phyloP scores from a whole-genome alignment of 306 rosid genomes.

The Macrotyloma uniflorum region DNA sequence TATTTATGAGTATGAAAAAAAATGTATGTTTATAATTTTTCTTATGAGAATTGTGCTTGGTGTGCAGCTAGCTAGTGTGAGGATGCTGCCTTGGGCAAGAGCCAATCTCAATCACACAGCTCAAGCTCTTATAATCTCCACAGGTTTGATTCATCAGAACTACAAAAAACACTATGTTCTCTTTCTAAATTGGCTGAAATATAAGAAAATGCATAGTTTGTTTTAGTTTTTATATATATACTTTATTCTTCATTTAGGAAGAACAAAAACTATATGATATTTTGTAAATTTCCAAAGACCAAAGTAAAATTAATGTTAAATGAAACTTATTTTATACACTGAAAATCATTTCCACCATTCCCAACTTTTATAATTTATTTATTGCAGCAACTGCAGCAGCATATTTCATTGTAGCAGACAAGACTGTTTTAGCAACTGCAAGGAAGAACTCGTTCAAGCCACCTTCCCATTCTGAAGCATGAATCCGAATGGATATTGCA shows the following conservation, averaged over 20 bases:
- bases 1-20: too few species aligned
- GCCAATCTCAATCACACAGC: slow-evolving; percentile 83
- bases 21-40: too few species aligned
- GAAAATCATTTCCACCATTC: not conserved
- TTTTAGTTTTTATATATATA: not conserved
- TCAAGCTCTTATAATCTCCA: slow-evolving; percentile 81
- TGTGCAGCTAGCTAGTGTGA: slow-evolving; percentile 77
- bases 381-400: slow-evolving; percentile 75
- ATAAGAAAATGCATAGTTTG: not conserved
- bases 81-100: slow-evolving; percentile 89
- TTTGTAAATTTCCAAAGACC: too few species aligned
- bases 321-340: too few species aligned
- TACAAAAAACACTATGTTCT: too few species aligned
- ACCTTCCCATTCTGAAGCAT: slow-evolving; percentile 47
- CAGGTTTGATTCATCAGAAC: too few species aligned
- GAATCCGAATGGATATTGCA: not conserved
- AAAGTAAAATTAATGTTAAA: too few species aligned
- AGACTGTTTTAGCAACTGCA: slow-evolving; percentile 77
- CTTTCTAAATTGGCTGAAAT: not conserved
- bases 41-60: not conserved
- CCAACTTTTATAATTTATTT: too few species aligned
- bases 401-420: slow-evolving; percentile 80
- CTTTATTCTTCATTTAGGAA: not conserved
- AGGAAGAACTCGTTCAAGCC: too few species aligned
- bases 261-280: too few species aligned